Evolutionary conservation across 495 filamentous ascomycete species (phyloP).

Genomic region (Trichoderma asperelloides): DNA sequence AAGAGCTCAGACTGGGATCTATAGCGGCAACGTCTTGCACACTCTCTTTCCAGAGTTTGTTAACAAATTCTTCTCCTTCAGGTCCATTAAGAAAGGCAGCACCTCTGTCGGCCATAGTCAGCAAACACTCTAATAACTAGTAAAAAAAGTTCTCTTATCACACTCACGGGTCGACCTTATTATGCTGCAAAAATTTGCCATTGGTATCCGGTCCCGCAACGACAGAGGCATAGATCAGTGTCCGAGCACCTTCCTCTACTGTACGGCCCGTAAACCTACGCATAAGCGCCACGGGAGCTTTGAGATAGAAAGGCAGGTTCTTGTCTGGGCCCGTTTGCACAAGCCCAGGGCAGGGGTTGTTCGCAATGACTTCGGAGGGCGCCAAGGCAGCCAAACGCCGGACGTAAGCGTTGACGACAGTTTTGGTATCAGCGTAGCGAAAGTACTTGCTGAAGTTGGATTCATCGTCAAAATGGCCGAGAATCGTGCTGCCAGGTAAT

Average conservation of each 20-base stretch:
- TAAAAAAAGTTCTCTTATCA: background rate
- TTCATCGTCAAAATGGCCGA: background rate
- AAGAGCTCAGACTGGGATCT: background rate
- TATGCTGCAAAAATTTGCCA: slow-evolving; percentile 3
- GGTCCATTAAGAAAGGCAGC: background rate
- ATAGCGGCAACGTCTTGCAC: background rate
- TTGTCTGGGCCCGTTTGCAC: background rate
- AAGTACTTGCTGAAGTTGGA: slow-evolving; percentile 9
- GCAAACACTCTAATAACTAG: background rate
- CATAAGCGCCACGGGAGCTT: background rate
- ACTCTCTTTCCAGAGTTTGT: background rate
- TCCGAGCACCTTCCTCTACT: background rate
- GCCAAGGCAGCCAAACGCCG: slow-evolving; percentile 11
- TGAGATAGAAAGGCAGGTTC: background rate
- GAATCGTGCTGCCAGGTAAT: background rate
- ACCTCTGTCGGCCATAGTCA: background rate
- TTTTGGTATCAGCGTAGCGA: slow-evolving; percentile 9
- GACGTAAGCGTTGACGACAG: slow-evolving; percentile 10
- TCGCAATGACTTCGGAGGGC: background rate
- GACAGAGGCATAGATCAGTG: background rate
- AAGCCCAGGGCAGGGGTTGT: background rate
- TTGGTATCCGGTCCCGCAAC: background rate
- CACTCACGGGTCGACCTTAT: background rate
- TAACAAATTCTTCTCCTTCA: background rate
- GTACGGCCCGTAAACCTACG: background rate